Base-by-base conservation (phyloP, 805 yeast species). In the Brettanomyces sp. region DNA sequence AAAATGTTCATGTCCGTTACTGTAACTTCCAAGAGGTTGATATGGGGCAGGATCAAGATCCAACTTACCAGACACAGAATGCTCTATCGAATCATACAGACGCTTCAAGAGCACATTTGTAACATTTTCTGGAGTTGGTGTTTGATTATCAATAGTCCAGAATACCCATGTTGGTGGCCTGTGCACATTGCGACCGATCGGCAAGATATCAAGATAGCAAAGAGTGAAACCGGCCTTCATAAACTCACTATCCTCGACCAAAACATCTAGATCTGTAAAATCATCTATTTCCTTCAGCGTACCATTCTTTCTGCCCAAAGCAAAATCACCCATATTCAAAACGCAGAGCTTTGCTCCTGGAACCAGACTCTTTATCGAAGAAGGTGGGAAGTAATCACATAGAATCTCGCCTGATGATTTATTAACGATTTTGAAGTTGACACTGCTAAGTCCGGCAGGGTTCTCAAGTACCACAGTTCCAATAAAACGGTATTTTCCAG, bases 381-480 rank as follows among this genome's bases (percentile, higher is more conserved):
- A 66, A 0, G 85, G 80, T 1, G 84, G 81, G 52, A 72, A 77
- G 47, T 71, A 77, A 1, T 70, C 66, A 44, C 71, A 63, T 23
- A 65, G 49, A 21, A 55, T 56, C 13, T 62, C 53, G 7, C 62
- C 62, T 3, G 58, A 51, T 2, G 56, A 56, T 24, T 60, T 56
- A 46, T 65, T 65, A 18, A 57, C 54, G 6, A 79, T 64, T 51
- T 70, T 75, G 51, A 79, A 79, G 52, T 71, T 70, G 14, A 80
- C 75, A 13, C 82, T 77, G 2, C 82, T 83, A 25, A 80, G 58
- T 0, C 85, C 85, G 44, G 67, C 63, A 1, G 76, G 77, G 48
- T 73, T 71, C 44, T 74, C 73, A n/a, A 77, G 62, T 5, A 76
- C 73, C 24, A 77, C 55, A 0, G 79, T 82, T 43, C 76, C 68